Evolutionary conservation across 2,329 filamentous ascomycete species (phyloP), one percentile per base, ranked within the genome.

Genomic region (Xylariaceae sp.): DNA sequence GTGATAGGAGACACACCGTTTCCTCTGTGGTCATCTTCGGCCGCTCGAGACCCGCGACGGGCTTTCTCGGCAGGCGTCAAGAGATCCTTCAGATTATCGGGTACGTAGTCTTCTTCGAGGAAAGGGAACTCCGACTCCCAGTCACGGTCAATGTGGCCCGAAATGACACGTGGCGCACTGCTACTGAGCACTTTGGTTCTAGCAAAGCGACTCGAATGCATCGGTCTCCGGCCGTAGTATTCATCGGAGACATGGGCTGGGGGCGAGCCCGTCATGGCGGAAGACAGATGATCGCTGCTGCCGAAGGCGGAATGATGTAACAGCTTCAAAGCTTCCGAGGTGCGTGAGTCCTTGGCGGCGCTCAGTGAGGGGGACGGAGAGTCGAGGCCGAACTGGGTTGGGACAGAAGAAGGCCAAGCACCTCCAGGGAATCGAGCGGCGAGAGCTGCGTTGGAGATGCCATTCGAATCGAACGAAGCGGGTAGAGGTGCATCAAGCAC

Each of bases 391-490:
- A 97, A 96, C 53, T 90, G 87, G 36, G 88, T 86, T 8, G 92
- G 92, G 9, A 97, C 85, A 0, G 90, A 97, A 0, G 89, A 87
- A 6, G 90, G 89, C 63, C 94, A 88, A 0, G 89, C 88, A 0
- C 86, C 92, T 21, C 65, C 68, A 13, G 71, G 71, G 59, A 89
- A 88, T 43, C 88, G 80, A 13, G 90, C 89, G 46, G 88, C 88
- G 60, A 90, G 86, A 9, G 90, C 89, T 46, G 88, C 88, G 60
- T 90, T 86, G 9, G 89, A 96, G 37, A 96, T 86, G 34, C 89
- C 90, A 56, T 96, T 92, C 53, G 88, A 94, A 63, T 97, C 92
- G 60, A 97, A 96, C 0, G 90, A 97, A 7, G 89, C 87, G 1
- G 92, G 92, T 7, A 97, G 75, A 12, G 88, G 88, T 2, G 88